Evolutionary conservation across 768 basidiomycete species (phyloP).

Genomic region (Calvatia gigantea): DNA sequence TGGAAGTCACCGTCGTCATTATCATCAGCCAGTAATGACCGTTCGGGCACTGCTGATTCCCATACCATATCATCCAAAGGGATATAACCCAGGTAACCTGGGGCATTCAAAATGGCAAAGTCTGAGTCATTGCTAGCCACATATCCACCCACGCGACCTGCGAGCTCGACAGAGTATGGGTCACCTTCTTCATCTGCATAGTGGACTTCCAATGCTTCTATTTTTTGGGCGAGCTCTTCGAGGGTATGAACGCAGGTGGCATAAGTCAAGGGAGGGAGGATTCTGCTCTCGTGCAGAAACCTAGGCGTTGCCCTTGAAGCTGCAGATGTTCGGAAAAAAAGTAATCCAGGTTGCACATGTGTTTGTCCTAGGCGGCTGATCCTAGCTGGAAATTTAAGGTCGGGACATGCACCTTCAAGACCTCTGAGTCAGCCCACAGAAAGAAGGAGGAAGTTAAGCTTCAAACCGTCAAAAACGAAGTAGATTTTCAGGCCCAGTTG

Average conservation of each 20-base stretch:
- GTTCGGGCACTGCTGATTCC: conserved; percentile 32
- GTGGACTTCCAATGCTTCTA: conserved; percentile 45
- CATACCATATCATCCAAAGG: conserved; percentile 76
- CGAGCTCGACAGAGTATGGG: conserved; percentile 81
- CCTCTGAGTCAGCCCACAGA: conserved; percentile 13
- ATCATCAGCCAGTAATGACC: conserved; percentile 29
- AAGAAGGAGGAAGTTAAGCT: conserved; percentile 1
- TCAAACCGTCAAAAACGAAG: conserved; percentile 83
- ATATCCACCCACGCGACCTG: conserved; percentile 67
- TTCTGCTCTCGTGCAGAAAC: conserved; percentile 70
- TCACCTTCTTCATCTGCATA: conserved; percentile 83
- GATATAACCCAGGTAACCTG: conserved; percentile 76
- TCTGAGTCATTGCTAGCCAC: conserved; percentile 82
- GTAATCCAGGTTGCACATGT: conserved; percentile 54
- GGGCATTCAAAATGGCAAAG: conserved; percentile 73
- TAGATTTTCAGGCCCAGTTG: conserved; percentile 57
- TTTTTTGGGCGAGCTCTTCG: conserved; percentile 28
- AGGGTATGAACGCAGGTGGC: conserved; percentile 57
- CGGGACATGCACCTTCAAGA: conserved; percentile 58
- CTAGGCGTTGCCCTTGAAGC: conserved; percentile 58
- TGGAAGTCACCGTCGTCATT: conserved; percentile 48
- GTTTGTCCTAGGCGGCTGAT: conserved; percentile 55
- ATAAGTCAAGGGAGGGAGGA: conserved; percentile 68
- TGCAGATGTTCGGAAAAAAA: conserved; percentile 81
- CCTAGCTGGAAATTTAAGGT: conserved; percentile 69